Percentiles rank a stretch among this genome's conserved stretches.
These are phyloP conservation scores for Scenedesmus sp. DNA, from an alignment of 163 green algal species.

Conservation along the genomic window DNA sequence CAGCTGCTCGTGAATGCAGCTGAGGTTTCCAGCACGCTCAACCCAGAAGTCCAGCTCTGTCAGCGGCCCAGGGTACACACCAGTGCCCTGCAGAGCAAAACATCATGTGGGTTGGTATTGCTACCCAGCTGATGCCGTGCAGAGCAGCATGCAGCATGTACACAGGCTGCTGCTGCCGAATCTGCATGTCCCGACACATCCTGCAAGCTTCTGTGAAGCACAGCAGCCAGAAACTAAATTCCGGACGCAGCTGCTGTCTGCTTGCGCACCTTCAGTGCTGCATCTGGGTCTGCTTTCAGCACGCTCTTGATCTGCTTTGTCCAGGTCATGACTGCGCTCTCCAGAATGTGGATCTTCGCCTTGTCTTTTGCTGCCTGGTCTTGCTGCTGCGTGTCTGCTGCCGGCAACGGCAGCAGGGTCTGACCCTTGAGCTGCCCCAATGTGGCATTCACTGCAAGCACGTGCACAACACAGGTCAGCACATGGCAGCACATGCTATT, in stretches of 20 bases:
- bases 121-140: neutral
- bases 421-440: constrained; percentile 91
- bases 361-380: constrained; percentile 68
- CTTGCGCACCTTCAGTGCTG: constrained; percentile 68
- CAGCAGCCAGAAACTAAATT: neutral
- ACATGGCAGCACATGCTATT: neutral
- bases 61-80: constrained; percentile 79
- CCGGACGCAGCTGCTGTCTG: neutral
- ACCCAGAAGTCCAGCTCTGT: constrained; percentile 92
- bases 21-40: constrained; percentile 84
- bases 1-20: constrained; percentile 89
- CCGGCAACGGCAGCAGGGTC: constrained; percentile 88
- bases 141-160: neutral
- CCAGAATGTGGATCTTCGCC: constrained; percentile 84
- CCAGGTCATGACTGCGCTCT: constrained; percentile 89
- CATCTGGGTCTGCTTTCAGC: constrained; percentile 84
- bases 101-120: neutral
- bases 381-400: constrained; percentile 52
- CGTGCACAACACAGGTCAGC: neutral
- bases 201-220: neutral
- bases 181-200: neutral
- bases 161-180: neutral
- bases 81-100: constrained; percentile 56
- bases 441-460: constrained; percentile 78
- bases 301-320: constrained; percentile 93